phyloP scores from a whole-genome alignment of 2,329 filamentous ascomycete species.

The Pestalotiopsis fici region DNA sequence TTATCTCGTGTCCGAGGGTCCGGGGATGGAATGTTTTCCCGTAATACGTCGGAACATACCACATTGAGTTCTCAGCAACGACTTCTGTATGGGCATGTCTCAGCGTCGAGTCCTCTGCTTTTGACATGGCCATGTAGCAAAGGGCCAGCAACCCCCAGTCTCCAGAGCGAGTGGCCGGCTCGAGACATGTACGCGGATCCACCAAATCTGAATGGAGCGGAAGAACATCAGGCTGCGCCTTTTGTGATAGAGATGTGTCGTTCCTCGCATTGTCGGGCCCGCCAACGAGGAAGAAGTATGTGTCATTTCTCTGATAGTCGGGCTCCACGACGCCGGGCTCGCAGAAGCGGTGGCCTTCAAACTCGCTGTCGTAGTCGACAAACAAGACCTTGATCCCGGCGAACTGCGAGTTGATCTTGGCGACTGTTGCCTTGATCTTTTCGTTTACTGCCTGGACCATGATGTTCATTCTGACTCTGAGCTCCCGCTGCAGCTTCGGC shows the following conservation, averaged over 20 bases:
- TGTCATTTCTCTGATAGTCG: conserved; percentile 42
- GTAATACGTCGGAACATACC: conserved; percentile 48
- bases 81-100: conserved; percentile 26
- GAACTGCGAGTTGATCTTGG: conserved; percentile 38
- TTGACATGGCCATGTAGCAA: conserved; percentile 45
- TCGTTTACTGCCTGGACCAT: conserved; percentile 43
- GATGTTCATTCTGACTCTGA: conserved; percentile 43
- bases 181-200: conserved; percentile 37
- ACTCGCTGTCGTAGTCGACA: conserved; percentile 44
- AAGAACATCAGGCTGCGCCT: conserved; percentile 19
- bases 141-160: conserved; percentile 45
- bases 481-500: conserved; percentile 38
- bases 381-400: conserved; percentile 35
- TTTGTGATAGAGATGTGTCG: conserved; percentile 13
- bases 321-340: conserved; percentile 41
- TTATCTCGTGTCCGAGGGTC: conserved; percentile 37
- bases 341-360: conserved; percentile 47
- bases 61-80: conserved; percentile 36
- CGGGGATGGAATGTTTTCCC: conserved; percentile 47
- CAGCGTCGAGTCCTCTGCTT: conserved; percentile 34
- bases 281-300: conserved; percentile 51
- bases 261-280: conserved; percentile 39
- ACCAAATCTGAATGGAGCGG: conserved; percentile 31
- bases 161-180: conserved; percentile 31
- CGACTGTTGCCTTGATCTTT: conserved; percentile 37